These are phyloP conservation scores for Chaetomiaceae sp. DNA, from an alignment of 2,329 filamentous ascomycete species.

Conservation along the genomic window DNA sequence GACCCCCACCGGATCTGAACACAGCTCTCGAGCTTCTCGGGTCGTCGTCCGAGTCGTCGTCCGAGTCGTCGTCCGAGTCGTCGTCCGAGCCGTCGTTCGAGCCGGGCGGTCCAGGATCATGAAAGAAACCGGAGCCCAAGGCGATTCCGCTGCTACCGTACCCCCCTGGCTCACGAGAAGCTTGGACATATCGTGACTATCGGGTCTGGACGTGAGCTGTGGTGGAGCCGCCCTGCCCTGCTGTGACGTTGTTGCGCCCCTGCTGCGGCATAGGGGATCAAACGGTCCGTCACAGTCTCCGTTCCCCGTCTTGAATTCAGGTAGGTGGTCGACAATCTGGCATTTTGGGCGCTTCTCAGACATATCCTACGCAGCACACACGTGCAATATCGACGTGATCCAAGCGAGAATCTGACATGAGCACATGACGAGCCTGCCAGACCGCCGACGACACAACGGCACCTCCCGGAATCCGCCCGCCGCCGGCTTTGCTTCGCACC, in stretches of 20 bases:
- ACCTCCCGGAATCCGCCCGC: background rate
- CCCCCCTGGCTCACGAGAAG: conserved; percentile 1
- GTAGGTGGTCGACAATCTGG: too few species aligned
- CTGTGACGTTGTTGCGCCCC: conserved; percentile 16
- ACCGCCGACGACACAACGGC: background rate
- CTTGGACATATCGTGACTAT: background rate
- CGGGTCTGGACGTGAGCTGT: conserved; percentile 12
- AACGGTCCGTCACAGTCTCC: background rate
- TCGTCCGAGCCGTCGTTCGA: too few species aligned
- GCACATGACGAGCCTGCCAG: background rate
- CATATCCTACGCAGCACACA: background rate
- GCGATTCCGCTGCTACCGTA: background rate
- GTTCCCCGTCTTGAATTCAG: background rate
- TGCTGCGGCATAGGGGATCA: background rate
- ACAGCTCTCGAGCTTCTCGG: background rate
- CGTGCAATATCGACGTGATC: background rate
- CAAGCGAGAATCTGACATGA: too few species aligned
- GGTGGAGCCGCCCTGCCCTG: conserved; percentile 12
- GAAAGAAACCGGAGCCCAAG: background rate
- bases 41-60: too few species aligned
- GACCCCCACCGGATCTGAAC: background rate
- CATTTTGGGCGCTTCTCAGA: too few species aligned
- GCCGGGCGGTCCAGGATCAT: background rate
- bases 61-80: too few species aligned
- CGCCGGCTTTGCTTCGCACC: background rate